Percentiles rank a stretch among this genome's conserved stretches.
Conservation (phyloP, 2,329 filamentous ascomycete genomes). For the Sporothrix brasiliensis region DNA sequence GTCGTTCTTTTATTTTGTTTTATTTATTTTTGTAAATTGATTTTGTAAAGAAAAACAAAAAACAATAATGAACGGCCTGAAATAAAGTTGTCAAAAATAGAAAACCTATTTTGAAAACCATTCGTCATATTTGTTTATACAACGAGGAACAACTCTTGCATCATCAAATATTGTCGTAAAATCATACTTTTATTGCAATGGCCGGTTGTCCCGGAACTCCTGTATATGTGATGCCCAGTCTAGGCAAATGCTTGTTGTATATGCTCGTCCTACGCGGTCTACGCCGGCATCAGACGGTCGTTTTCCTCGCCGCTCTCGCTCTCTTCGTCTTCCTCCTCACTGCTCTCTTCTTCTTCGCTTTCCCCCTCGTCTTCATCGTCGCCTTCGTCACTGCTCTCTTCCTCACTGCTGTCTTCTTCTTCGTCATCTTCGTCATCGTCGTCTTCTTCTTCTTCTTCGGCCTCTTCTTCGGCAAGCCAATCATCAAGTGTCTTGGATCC, state of each 20-base stretch:
- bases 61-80: neutral
- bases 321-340: constrained; percentile 19
- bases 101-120: neutral
- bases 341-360: constrained; percentile 1
- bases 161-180: too few relatives aligned
- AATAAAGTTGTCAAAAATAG: neutral
- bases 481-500: constrained; percentile 84
- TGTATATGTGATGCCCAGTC: neutral
- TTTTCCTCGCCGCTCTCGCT: constrained; percentile 22
- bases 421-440: constrained; percentile 53
- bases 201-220: neutral
- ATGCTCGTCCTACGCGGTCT: neutral
- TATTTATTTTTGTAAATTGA: too few relatives aligned
- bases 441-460: constrained; percentile 54
- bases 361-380: constrained; percentile 12
- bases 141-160: too few relatives aligned
- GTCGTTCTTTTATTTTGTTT: too few relatives aligned
- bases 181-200: neutral
- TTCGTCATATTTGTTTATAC: too few relatives aligned
- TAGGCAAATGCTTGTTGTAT: neutral
- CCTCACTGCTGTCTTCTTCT: constrained; percentile 29
- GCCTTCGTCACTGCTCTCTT: constrained; percentile 18
- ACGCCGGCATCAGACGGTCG: constrained; percentile 18
- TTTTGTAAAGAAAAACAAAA: neutral
- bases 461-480: constrained; percentile 76